phyloP scores from a whole-genome alignment of 768 basidiomycete genomes.

The Cyclocybe cylindracea region DNA sequence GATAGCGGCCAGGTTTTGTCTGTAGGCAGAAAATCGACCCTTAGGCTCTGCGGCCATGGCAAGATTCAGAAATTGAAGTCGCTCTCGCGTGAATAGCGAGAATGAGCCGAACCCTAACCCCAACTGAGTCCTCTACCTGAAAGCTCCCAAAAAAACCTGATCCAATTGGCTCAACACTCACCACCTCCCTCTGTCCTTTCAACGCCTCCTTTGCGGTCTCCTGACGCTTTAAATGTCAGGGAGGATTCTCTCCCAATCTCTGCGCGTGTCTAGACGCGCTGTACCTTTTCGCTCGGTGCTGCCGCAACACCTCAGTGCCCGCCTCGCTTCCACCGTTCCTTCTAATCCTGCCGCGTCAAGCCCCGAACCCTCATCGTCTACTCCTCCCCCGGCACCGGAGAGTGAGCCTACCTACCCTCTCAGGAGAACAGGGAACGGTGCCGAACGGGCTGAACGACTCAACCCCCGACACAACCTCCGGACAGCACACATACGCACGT shows the following conservation, averaged over 20 bases:
- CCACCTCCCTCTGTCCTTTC: background rate
- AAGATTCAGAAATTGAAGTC: background rate
- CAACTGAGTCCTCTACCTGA: background rate
- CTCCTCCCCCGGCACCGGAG: background rate
- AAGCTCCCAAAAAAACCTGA: conserved; percentile 2
- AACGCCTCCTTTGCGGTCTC: background rate
- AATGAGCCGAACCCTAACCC: conserved; percentile 9
- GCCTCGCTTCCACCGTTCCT: background rate
- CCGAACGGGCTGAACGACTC: conserved; percentile 1
- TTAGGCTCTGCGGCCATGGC: conserved; percentile 18
- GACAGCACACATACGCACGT: conserved; percentile 41
- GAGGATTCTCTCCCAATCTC: conserved; percentile 11
- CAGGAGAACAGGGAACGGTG: background rate
- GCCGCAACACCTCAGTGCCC: background rate
- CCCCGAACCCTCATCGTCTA: background rate
- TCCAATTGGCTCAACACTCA: background rate
- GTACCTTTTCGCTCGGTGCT: conserved; percentile 5
- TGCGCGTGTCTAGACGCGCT: conserved; percentile 4
- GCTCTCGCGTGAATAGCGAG: background rate
- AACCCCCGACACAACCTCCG: background rate
- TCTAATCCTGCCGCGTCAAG: background rate
- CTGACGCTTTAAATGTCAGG: conserved; percentile 1
- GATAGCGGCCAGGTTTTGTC: conserved; percentile 53
- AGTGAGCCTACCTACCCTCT: conserved; percentile 2
- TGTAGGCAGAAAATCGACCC: conserved; percentile 48